Evolutionary conservation across 768 basidiomycete genomes (phyloP).

Genomic region (Grammothele lineata): DNA sequence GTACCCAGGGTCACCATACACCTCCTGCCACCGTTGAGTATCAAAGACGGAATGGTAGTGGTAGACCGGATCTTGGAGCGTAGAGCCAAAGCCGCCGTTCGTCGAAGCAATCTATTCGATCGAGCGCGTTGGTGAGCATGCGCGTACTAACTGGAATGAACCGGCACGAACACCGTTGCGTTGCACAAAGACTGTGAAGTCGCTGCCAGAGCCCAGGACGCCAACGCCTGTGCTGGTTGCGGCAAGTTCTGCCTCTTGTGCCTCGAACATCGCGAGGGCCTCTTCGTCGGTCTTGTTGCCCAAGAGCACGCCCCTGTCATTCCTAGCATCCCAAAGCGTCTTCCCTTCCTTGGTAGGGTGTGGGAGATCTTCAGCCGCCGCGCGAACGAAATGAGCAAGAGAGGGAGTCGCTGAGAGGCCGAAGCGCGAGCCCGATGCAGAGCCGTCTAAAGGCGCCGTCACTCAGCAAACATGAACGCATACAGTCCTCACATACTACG

Average conservation of each 20-base stretch:
- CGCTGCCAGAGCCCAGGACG: constrained; percentile 83
- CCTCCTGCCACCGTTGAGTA: constrained; percentile 52
- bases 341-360: constrained; percentile 64
- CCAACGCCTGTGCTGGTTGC: constrained; percentile 38
- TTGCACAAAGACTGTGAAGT: constrained; percentile 91
- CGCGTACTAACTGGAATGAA: constrained; percentile 18
- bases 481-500: constrained; percentile 27
- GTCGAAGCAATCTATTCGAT: constrained; percentile 32
- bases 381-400: constrained; percentile 68
- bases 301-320: constrained; percentile 50
- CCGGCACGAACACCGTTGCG: constrained; percentile 51
- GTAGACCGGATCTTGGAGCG: constrained; percentile 44
- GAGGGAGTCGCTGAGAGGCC: constrained; percentile 68
- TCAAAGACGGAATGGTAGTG: constrained; percentile 64
- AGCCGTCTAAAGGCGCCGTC: constrained; percentile 34
- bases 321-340: constrained; percentile 75
- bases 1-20: constrained; percentile 64
- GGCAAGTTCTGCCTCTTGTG: constrained; percentile 23
- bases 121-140: too few species aligned
- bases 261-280: constrained; percentile 37
- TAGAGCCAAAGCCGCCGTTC: constrained; percentile 33
- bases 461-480: constrained; percentile 30
- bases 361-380: constrained; percentile 63
- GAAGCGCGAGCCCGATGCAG: constrained; percentile 33
- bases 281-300: constrained; percentile 41